These are phyloP conservation scores for Schizothecium vesticola DNA, from an alignment of 495 filamentous ascomycete genomes.

Conservation along the genomic window DNA sequence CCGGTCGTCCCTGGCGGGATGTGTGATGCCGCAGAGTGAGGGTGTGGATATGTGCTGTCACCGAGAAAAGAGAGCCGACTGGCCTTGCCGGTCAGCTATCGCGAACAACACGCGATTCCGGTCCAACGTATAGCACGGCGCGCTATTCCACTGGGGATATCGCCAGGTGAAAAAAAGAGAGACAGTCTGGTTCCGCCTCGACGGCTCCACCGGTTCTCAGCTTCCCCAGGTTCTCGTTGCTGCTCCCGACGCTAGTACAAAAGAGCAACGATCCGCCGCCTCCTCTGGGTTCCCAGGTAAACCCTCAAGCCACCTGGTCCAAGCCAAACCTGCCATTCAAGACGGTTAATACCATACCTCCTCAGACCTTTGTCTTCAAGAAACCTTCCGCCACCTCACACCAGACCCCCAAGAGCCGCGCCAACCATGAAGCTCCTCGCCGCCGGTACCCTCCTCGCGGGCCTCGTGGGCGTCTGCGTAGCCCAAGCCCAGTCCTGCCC, in stretches of 20 bases:
- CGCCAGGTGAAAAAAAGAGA: background rate
- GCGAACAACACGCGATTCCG: background rate
- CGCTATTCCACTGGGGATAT: constrained; percentile 11
- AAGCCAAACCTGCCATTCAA: background rate
- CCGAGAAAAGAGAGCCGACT: background rate
- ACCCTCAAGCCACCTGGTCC: background rate
- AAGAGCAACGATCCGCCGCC: background rate
- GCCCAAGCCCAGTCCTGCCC: constrained; percentile 21
- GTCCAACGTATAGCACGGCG: background rate
- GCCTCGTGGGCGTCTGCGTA: constrained; percentile 18
- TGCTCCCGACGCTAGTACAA: background rate
- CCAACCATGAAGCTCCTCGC: constrained; percentile 20
- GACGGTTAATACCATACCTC: background rate
- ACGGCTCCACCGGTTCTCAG: background rate
- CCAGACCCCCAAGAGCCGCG: background rate
- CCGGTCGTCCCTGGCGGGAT: constrained; percentile 12
- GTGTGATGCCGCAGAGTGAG: constrained; percentile 9
- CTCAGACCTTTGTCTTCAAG: background rate
- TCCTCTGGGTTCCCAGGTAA: background rate
- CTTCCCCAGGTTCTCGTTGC: background rate
- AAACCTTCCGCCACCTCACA: background rate
- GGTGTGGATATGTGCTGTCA: background rate
- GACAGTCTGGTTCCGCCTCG: background rate
- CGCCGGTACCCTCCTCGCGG: constrained; percentile 14
- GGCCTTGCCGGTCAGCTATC: background rate